Conservation (phyloP, 768 basidiomycete species). For the Lenzites betulinus region DNA sequence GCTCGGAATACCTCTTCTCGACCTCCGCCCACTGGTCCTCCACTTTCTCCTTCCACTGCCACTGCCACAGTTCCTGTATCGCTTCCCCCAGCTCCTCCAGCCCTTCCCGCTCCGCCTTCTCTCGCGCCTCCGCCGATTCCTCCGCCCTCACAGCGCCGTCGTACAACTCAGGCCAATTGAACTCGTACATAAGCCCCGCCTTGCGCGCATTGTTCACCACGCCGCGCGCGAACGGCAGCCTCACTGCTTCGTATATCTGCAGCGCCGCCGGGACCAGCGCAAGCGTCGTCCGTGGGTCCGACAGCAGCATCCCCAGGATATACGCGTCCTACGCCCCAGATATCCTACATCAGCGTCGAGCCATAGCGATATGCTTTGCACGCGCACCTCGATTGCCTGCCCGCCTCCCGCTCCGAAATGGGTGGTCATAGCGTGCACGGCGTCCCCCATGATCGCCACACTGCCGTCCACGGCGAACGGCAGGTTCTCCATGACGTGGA, state of each 20-base stretch:
- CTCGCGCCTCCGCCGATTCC: constrained; percentile 1
- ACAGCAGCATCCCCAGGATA: constrained; percentile 26
- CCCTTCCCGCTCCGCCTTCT: not conserved
- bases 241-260: constrained; percentile 25
- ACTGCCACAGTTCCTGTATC: constrained; percentile 22
- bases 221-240: constrained; percentile 22
- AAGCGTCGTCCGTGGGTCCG: constrained; percentile 18
- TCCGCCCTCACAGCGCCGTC: constrained; percentile 2
- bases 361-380: not conserved
- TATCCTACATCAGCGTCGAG: not conserved
- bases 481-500: constrained; percentile 30
- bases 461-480: constrained; percentile 28
- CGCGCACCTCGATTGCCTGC: constrained; percentile 31
- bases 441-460: constrained; percentile 36
- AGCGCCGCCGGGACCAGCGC: constrained; percentile 16
- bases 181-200: constrained; percentile 27
- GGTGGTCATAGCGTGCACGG: constrained; percentile 33
- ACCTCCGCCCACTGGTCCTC: constrained; percentile 25
- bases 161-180: constrained; percentile 19
- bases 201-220: constrained; percentile 19
- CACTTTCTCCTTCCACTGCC: constrained; percentile 15
- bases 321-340: constrained; percentile 27
- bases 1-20: not conserved
- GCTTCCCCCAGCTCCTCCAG: constrained; percentile 21
- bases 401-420: constrained; percentile 34